Evolutionary conservation across 1,139 yeast genomes (phyloP).

Genomic region (Geotrichum siamense): DNA sequence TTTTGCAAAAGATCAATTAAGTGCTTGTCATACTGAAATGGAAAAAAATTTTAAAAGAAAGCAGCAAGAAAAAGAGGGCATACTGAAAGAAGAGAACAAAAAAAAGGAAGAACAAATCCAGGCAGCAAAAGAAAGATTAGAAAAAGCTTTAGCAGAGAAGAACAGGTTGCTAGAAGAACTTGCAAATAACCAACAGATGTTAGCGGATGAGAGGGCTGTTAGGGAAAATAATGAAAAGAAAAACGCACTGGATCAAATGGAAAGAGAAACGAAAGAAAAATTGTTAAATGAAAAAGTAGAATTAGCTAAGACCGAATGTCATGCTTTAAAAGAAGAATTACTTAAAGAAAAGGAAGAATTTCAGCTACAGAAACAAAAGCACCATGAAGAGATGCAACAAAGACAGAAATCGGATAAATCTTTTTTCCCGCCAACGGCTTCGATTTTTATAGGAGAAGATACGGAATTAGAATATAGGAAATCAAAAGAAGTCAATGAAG

Average conservation of each 20-base stretch:
- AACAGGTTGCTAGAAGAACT: background rate
- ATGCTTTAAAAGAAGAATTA: background rate
- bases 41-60: no score
- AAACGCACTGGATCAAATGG: background rate
- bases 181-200: background rate
- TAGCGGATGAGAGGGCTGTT: background rate
- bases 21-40: no score
- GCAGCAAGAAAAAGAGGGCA: background rate
- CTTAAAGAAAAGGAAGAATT: background rate
- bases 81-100: background rate
- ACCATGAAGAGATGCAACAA: no score
- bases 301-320: no score
- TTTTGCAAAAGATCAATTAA: no score
- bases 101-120: background rate
- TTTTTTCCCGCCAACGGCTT: no score
- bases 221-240: background rate
- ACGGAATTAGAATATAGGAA: no score
- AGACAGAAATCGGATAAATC: no score
- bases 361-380: no score
- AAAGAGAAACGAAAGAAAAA: background rate
- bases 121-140: background rate
- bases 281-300: no score
- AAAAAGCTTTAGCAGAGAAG: background rate
- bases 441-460: no score
- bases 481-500: no score